A percentile compares a stretch with the other conserved stretches of the same genome.
Conservation (phyloP, 2,329 filamentous ascomycete species). For the Pseudogymnoascus sp. region DNA sequence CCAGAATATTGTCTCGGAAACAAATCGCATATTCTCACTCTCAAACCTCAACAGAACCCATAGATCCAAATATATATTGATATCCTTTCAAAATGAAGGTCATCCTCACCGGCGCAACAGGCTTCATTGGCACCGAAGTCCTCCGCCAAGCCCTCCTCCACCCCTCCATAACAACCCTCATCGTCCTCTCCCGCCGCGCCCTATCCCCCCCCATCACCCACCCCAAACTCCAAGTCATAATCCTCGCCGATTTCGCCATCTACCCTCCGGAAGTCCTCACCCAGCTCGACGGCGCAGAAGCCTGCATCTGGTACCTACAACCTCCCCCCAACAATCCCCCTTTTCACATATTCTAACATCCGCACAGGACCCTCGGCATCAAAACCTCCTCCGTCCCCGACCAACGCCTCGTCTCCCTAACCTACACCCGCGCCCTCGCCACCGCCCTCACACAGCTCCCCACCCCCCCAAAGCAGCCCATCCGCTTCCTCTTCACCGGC, state of each 20-base stretch:
- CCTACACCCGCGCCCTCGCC: neutral
- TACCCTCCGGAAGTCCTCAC: conserved; percentile 40
- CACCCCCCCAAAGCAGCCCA: neutral
- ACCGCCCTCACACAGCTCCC: neutral
- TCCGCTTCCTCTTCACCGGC: neutral
- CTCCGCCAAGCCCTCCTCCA: conserved; percentile 43
- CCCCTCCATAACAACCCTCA: conserved; percentile 42
- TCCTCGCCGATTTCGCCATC: conserved; percentile 45
- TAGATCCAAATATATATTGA: neutral
- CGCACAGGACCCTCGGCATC: conserved; percentile 3
- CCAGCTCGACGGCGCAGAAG: conserved; percentile 35
- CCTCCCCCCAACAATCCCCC: neutral
- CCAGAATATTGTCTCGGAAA: neutral
- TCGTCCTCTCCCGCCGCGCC: conserved; percentile 44
- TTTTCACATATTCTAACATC: neutral
- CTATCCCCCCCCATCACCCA: conserved; percentile 37
- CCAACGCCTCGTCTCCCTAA: neutral
- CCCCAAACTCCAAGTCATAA: conserved; percentile 42
- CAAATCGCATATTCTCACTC: neutral
- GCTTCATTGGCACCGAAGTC: conserved; percentile 47
- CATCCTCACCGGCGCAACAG: conserved; percentile 50
- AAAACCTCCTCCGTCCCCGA: neutral
- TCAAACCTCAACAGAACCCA: neutral
- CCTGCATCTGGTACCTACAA: conserved; percentile 36
- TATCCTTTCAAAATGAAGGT: conserved; percentile 42